A percentile compares a stretch with the other conserved stretches of the same genome.
Conservation (phyloP, 192 early-diverging fungal species). For the Cetraspora pellucida region DNA sequence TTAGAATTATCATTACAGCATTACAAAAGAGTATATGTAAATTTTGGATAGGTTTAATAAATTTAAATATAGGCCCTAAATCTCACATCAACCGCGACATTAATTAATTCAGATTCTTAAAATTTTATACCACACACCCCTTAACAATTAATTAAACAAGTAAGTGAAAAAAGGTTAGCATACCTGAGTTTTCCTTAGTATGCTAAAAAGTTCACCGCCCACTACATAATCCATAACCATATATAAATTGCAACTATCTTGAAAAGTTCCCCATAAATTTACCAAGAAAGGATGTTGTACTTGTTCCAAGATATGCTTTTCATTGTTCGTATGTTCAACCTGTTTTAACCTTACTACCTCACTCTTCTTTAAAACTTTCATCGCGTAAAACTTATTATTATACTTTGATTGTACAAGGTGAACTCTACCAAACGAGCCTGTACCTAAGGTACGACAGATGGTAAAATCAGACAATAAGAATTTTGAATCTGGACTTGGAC, state of each 20-base stretch:
- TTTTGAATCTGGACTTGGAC: conserved; percentile 44
- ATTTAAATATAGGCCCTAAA: too few relatives aligned
- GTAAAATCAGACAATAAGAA: conserved; percentile 78
- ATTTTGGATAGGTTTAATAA: too few relatives aligned
- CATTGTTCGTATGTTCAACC: conserved; percentile 98
- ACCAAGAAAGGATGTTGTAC: conserved; percentile 91
- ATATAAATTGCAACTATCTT: conserved; percentile 90
- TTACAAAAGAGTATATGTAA: too few relatives aligned
- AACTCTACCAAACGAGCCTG: conserved; percentile 96
- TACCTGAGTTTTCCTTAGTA: conserved; percentile 79
- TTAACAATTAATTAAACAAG: too few relatives aligned
- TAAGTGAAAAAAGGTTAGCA: conserved; percentile 31
- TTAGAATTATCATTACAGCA: too few relatives aligned
- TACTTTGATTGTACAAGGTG: conserved; percentile 83
- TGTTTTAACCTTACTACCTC: conserved; percentile 95
- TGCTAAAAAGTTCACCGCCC: conserved; percentile 89
- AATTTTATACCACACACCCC: too few relatives aligned
- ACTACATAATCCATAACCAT: conserved; percentile 96
- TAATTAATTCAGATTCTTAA: too few relatives aligned
- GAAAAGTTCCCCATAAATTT: conserved; percentile 90
- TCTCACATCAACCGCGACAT: too few relatives aligned
- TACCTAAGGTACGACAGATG: conserved; percentile 88
- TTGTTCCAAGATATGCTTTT: conserved; percentile 88
- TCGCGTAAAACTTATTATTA: conserved; percentile 89
- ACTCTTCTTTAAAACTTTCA: conserved; percentile 93